These are phyloP conservation scores for Neoascochyta sp. DNA, from an alignment of 2,329 filamentous ascomycete species.

Conservation along the genomic window DNA sequence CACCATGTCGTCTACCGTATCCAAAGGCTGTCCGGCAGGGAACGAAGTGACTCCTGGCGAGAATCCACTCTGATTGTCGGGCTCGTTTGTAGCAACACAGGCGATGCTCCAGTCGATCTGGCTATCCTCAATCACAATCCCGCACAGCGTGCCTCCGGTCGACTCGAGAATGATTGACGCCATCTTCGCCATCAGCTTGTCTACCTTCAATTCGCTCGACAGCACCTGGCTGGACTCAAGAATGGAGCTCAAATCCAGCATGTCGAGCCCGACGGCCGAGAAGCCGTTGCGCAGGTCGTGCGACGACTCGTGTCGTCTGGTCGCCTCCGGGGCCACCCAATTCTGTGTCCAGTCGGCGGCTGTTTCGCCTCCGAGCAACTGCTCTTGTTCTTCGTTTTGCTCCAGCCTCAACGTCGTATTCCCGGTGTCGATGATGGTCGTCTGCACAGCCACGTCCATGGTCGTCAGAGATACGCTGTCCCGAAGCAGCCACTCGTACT, in stretches of 20 bases:
- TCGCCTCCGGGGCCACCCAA: conserved; percentile 47
- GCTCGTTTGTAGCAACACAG: conserved; percentile 67
- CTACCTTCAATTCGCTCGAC: conserved; percentile 72
- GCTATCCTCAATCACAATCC: conserved; percentile 69
- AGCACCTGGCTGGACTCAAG: conserved; percentile 75
- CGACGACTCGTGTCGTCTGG: conserved; percentile 40
- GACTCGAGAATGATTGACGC: conserved; percentile 77
- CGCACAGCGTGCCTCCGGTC: conserved; percentile 69
- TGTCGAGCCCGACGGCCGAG: conserved; percentile 66
- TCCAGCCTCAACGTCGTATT: conserved; percentile 43
- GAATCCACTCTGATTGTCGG: conserved; percentile 18
- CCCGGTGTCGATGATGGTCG: conserved; percentile 55
- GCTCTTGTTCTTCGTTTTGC: conserved; percentile 43
- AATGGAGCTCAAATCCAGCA: conserved; percentile 77
- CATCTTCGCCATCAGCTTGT: conserved; percentile 74
- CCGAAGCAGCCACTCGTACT: conserved; percentile 64
- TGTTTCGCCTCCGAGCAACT: conserved; percentile 36
- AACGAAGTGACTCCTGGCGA: conserved; percentile 59
- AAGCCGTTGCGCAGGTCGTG: conserved; percentile 60
- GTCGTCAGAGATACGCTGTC: conserved; percentile 59
- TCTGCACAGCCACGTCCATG: conserved; percentile 65
- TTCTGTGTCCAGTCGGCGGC: conserved; percentile 48
- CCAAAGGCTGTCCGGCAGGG: conserved; percentile 61
- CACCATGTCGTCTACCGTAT: conserved; percentile 62
- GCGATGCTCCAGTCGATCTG: conserved; percentile 66